Evolutionary conservation across 164 flowering plant species (phyloP).

Genomic region (Magnolia sinica): DNA sequence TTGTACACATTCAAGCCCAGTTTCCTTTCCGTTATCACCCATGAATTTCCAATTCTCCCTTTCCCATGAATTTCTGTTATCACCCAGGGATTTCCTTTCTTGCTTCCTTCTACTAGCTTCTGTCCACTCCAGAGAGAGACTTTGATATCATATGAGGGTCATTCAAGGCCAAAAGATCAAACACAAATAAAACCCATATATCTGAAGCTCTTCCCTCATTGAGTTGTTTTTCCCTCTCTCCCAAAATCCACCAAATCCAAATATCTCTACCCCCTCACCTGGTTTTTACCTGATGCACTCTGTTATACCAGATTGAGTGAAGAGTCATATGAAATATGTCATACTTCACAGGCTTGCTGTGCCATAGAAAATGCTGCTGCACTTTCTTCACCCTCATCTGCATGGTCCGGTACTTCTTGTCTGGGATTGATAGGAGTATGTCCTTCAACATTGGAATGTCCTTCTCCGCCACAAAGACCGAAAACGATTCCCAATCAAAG

Average conservation of each 20-base stretch:
- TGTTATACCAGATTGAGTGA: slow-evolving; percentile 14
- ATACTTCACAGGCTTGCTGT: neutral
- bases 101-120: neutral
- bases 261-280: neutral
- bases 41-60: too few relatives aligned
- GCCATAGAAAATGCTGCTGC: slow-evolving; percentile 13
- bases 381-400: slow-evolving; percentile 13
- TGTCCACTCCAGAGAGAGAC: neutral
- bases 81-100: neutral
- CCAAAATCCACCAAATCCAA: neutral
- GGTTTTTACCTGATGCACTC: slow-evolving; percentile 4
- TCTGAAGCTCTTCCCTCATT: neutral
- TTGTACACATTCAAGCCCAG: neutral
- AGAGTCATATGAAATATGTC: slow-evolving; percentile 14
- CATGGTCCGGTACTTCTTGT: slow-evolving; percentile 2
- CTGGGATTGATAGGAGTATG: slow-evolving; percentile 10
- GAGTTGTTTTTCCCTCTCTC: neutral
- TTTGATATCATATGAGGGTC: neutral
- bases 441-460: slow-evolving; percentile 14
- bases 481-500: slow-evolving; percentile 10
- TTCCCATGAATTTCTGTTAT: neutral
- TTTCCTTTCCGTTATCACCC: too few relatives aligned
- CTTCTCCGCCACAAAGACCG: slow-evolving; percentile 7
- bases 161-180: neutral
- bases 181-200: neutral